Base-by-base conservation (phyloP, 495 filamentous ascomycete species). In the Penicillium longicatenatum region DNA sequence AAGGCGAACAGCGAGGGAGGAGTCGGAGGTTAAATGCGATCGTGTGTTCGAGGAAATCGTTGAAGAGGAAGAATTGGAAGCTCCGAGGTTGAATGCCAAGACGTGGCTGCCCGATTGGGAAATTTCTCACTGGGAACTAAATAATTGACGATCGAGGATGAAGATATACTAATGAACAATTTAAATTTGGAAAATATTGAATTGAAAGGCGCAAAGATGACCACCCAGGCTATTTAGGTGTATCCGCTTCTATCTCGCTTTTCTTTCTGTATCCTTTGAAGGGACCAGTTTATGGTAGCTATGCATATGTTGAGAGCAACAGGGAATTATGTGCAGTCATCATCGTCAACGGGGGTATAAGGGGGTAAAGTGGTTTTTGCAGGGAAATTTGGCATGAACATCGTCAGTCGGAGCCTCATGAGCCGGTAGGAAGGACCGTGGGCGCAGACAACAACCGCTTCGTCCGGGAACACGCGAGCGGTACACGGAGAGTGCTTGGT, bases 261-360 rank as follows among this genome's bases (percentile, higher is more conserved):
- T 59, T 29, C 37, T 51, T 52, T 64, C 51, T 59, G 61, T 65
- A 59, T 67, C 50, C 59, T 62, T 43, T 22, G 24, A 41, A 62
- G 52, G 51, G 43, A 55, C 42, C 46, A 53, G 29, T 26, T 17
- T 58, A 33, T 20, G 14, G 37, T 24, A 52, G 64, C 66, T 67
- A 67, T 69, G 64, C 57, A 68, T 61, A 57, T 50, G 61, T 57
- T 19, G 48, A 61, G 56, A 51, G 54, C 50, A 58, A 63, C 52
- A 60, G 31, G 43, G 8, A 44, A 67, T 68, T 70, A 70, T 70
- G 67, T 70, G 61, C 65, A 65, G 54, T 66, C 60, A 51, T 67
- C 61, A 62, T 62, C 61, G 58, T 65, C 52, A 59, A 55, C 50
- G 55, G 62, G 52, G 67, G 66, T 67, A 66, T 70, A 70, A 63